Base-by-base conservation (phyloP, 176 grass and related monocot genomes). In the Bolboschoenus planiculmis region DNA sequence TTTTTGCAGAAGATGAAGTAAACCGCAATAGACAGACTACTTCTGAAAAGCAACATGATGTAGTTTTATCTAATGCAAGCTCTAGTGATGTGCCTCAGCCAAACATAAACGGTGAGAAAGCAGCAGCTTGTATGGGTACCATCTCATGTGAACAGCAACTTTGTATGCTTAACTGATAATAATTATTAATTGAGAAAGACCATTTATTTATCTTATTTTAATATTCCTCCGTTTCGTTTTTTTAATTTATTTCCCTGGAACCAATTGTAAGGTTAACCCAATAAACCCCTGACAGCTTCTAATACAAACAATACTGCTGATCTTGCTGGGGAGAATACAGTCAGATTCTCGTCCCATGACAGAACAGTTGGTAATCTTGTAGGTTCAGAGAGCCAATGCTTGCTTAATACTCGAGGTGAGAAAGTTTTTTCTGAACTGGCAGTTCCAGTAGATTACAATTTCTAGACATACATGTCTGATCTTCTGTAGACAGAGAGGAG, bases 1-100 rank as follows among this genome's bases (percentile, higher is more conserved):
- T 74, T 74, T 74, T 26, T 74, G 70, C 43, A 74, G 70, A 10
- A 74, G 70, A 74, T 48, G 13, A 74, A 29, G 70, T 48, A 42
- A 47, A 74, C 70, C 20, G 16, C 23, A 16, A 74, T 27, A 10
- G 70, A 29, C 8, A 5, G 10, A 26, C 70, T 48, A 27, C 23
- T 70, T 70, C 65, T 15, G 42, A 40, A 26, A 47, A 47, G 11
- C 70, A 74, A 48, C 47, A 46, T 4, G 39, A 74, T 48, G 70
- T 74, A 21, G 42, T 48, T 74, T 29, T 74, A 46, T 48, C 42
- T 48, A 48, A 47, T 74, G 42, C 47, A 42, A 74, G 70, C 70
- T 74, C 70, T 74, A 50, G 42, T 16, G 11, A 47, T 48, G 11
- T 27, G 70, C 70, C 42, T 47, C 70, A 14, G 11, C 42, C 70